Base-by-base conservation (phyloP, 106 monocot species). In the Apostasia ramifera region DNA sequence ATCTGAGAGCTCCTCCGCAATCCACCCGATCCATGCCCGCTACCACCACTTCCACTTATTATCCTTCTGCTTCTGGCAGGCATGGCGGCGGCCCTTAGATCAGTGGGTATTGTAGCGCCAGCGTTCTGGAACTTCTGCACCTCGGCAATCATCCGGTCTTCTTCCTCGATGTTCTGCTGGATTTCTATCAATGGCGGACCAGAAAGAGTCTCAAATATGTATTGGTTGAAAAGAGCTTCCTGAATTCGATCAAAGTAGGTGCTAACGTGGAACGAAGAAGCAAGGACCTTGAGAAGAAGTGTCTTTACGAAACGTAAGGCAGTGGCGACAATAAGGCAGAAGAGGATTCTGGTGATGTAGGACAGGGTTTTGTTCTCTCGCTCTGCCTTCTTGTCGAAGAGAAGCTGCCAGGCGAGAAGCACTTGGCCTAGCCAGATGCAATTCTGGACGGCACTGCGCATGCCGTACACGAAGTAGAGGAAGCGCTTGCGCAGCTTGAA, bases 241-340 rank as follows among this genome's bases (percentile, higher is more conserved):
- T 91, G 94, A 13, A 94, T 94, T 39, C 94, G 70, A 49, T 94
- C 94, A 52, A 94, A 94, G 75, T 91, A 94, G 40, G 85, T 91
- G 66, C 83, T 86, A 13, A 94, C 91, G 73, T 91, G 94, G 76
- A 91, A 95, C 40, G 88, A 91, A 6, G 91, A 91, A 4, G 95
- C 91, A 12, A 91, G 65, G 6, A 86, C 84, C 74, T 91, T 95
- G 47, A 91, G 72, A 13, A 91, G 80, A 41, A 94, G 74, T 2
- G 83, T 91, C 80, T 95, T 95, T 57, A 81, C 71, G 9, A 95
- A 82, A 38, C 95, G 77, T 9, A 91, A 37, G n/a, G 78, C 45
- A 8, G 86, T 81, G 68, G 84, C 86, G 1, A 95, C 80, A 4
- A 95, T 64, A 10, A 95, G 76, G 69, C 91, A 91, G 51, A 86